phyloP scores from a whole-genome alignment of 2,329 filamentous ascomycete genomes.

The Zasmidium angulare region DNA sequence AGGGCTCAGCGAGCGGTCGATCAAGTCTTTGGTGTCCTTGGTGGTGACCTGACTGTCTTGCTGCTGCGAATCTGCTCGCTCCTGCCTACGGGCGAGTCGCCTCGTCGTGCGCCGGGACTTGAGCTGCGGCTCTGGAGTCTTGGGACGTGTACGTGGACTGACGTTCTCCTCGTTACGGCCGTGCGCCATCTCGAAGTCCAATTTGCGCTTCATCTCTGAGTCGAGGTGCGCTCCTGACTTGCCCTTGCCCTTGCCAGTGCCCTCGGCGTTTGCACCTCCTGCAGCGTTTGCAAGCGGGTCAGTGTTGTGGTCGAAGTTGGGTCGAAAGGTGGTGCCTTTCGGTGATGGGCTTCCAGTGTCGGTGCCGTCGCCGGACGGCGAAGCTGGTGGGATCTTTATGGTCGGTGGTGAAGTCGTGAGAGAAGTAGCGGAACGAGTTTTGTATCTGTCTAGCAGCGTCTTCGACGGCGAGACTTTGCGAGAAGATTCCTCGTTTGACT shows the following conservation, averaged over 20 bases:
- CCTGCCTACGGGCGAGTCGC: constrained; percentile 14
- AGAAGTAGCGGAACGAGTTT: not conserved
- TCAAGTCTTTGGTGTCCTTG: constrained; percentile 1
- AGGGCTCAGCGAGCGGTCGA: not conserved
- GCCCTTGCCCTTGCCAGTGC: not conserved
- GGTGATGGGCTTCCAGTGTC: not conserved
- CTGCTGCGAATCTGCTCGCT: constrained; percentile 17
- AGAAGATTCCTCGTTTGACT: not conserved
- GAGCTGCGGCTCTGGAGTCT: not conserved
- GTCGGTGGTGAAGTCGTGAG: not conserved
- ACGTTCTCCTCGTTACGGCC: not conserved
- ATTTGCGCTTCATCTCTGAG: not conserved
- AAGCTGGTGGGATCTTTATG: not conserved
- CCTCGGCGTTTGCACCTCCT: not conserved
- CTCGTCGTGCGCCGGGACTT: constrained; percentile 6
- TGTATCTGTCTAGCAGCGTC: constrained; percentile 11
- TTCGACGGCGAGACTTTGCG: constrained; percentile 8
- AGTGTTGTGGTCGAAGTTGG: not conserved
- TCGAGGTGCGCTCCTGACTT: not conserved
- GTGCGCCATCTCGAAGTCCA: not conserved
- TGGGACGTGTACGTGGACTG: not conserved
- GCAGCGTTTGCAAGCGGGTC: not conserved
- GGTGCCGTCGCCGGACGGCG: not conserved
- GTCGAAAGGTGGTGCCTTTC: not conserved
- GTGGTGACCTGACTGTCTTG: not conserved